Percentiles rank a stretch among this genome's conserved stretches.
Conservation (phyloP, 495 filamentous ascomycete genomes). For the Amniculicola lignicola region DNA sequence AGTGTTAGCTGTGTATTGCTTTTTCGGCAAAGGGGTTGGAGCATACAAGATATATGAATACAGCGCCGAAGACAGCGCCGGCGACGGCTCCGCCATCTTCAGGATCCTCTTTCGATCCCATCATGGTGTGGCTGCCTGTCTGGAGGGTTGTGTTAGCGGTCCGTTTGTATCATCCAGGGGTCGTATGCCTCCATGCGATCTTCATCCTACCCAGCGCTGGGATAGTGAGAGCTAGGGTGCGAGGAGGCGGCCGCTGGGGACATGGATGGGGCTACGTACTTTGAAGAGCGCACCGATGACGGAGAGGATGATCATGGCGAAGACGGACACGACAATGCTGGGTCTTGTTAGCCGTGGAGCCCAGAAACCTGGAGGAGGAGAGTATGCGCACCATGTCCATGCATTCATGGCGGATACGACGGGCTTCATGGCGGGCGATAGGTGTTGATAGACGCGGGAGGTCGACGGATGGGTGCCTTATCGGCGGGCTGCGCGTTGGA, state of each 20-base stretch:
- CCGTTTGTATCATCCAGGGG: background rate
- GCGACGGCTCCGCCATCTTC: constrained; percentile 73
- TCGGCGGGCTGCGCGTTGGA: background rate
- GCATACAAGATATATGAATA: constrained; percentile 79
- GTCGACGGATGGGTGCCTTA: constrained; percentile 9
- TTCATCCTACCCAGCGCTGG: background rate
- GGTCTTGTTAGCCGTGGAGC: background rate
- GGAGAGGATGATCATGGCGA: constrained; percentile 84
- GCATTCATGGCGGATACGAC: constrained; percentile 85
- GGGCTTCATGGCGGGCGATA: constrained; percentile 70
- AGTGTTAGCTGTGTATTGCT: constrained; percentile 10
- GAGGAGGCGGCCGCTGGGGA: background rate
- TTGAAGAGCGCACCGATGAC: constrained; percentile 77
- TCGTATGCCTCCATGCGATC: background rate
- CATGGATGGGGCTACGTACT: constrained; percentile 43
- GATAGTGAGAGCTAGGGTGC: background rate
- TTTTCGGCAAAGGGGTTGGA: background rate
- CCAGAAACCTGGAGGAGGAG: background rate
- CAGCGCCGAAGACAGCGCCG: constrained; percentile 76
- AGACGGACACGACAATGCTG: constrained; percentile 82
- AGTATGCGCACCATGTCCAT: constrained; percentile 73
- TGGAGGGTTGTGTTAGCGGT: constrained; percentile 11
- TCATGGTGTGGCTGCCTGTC: constrained; percentile 73
- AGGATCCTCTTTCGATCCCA: constrained; percentile 65
- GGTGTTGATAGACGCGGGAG: too few relatives aligned